These are phyloP conservation scores for Linnemannia hyalina DNA, from an alignment of 192 early-diverging fungal genomes.

Conservation along the genomic window DNA sequence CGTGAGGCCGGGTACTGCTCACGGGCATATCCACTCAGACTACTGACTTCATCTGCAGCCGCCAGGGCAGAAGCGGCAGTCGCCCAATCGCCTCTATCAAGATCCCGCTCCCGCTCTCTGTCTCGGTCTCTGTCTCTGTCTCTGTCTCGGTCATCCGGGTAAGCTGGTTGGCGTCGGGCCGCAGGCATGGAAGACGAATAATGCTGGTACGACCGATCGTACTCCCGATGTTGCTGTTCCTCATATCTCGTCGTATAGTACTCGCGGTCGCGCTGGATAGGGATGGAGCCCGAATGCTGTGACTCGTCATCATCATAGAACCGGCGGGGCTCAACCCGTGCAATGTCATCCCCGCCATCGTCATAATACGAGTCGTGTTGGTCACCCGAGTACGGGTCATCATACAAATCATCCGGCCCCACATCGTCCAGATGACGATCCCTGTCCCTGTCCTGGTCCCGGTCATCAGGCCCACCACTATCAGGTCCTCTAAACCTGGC, in stretches of 20 bases:
- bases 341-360: conserved; percentile 32
- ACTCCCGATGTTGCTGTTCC: conserved; percentile 18
- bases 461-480: background rate
- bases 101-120: conserved; percentile 17
- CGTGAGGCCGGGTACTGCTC: conserved; percentile 46
- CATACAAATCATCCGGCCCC: conserved; percentile 24
- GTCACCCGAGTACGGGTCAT: conserved; percentile 40
- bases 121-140: conserved; percentile 18
- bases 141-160: background rate
- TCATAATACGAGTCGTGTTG: conserved; percentile 33
- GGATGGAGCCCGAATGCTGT: conserved; percentile 42
- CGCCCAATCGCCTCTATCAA: conserved; percentile 39
- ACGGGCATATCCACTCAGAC: conserved; percentile 28
- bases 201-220: conserved; percentile 33
- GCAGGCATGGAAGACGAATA: conserved; percentile 43
- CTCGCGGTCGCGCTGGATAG: conserved; percentile 16
- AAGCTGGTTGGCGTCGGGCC: conserved; percentile 12
- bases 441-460: background rate
- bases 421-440: conserved; percentile 15
- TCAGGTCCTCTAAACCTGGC: background rate
- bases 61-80: background rate
- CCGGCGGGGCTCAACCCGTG: background rate
- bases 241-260: conserved; percentile 38
- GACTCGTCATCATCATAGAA: conserved; percentile 50
- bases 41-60: conserved; percentile 10